phyloP scores from a whole-genome alignment of 1,139 yeast species.

The Debaryomyces nepalensis region DNA sequence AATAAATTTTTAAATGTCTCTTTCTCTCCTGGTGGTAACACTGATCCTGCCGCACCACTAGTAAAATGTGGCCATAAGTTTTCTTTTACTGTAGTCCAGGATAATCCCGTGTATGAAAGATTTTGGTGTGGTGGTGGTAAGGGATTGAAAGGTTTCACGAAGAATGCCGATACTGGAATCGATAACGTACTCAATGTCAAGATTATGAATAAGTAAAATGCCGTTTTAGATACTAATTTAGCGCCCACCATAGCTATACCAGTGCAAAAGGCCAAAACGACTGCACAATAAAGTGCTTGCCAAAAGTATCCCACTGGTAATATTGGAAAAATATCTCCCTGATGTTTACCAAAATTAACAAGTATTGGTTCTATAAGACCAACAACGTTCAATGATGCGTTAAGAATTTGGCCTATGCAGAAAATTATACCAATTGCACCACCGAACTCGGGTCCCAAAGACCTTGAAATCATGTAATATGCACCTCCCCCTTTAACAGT shows the following conservation, averaged over 20 bases:
- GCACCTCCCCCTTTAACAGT: conserved; percentile 87
- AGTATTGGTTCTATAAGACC: conserved; percentile 77
- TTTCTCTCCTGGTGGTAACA: conserved; percentile 50
- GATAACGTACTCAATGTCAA: conserved; percentile 77
- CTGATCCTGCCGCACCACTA: conserved; percentile 90
- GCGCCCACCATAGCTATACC: conserved; percentile 84
- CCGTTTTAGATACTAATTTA: conserved; percentile 80
- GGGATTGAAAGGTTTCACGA: conserved; percentile 57
- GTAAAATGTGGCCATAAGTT: conserved; percentile 83
- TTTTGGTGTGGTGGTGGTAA: conserved; percentile 54
- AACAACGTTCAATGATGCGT: conserved; percentile 77
- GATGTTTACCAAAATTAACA: conserved; percentile 61
- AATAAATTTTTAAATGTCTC: conserved; percentile 85
- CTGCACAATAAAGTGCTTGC: conserved; percentile 66
- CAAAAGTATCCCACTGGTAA: conserved; percentile 61
- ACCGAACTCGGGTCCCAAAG: conserved; percentile 83
- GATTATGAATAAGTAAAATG: conserved; percentile 71
- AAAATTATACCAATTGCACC: conserved; percentile 82
- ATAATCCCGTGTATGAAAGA: conserved; percentile 70
- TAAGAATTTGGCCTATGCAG: conserved; percentile 75
- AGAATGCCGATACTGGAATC: conserved; percentile 75
- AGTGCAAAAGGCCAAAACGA: conserved; percentile 72
- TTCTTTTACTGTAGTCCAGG: conserved; percentile 63
- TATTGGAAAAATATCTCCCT: conserved; percentile 59
- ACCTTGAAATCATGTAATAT: conserved; percentile 78